phyloP scores from a whole-genome alignment of 768 basidiomycete genomes.

The Pleurotus sapidus region DNA sequence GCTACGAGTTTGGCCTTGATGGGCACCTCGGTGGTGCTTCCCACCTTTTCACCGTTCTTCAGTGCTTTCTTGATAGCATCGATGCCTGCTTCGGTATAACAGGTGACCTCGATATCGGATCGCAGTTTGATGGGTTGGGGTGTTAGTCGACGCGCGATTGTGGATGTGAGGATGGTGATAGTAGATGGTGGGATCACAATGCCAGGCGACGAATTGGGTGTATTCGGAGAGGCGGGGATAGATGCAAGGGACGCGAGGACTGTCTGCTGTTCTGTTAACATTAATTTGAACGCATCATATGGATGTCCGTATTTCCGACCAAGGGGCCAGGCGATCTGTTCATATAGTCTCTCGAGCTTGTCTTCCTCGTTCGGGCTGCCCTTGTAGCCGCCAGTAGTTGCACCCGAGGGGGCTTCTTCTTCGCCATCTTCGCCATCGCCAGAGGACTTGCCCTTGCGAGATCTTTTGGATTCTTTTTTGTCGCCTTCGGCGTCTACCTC shows the following conservation, averaged over 20 bases:
- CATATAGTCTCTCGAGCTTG: constrained; percentile 83
- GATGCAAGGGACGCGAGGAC: background rate
- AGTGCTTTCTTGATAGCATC: constrained; percentile 95
- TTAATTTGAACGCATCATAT: constrained; percentile 96
- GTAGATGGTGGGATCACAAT: constrained; percentile 52
- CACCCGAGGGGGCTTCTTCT: constrained; percentile 35
- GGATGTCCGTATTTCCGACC: constrained; percentile 91
- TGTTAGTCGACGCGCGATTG: constrained; percentile 92
- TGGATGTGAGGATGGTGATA: constrained; percentile 62
- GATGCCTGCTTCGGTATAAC: constrained; percentile 93
- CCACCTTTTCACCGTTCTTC: constrained; percentile 78
- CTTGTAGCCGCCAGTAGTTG: constrained; percentile 7
- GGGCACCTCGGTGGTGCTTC: constrained; percentile 82
- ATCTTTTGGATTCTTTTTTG: constrained; percentile 48
- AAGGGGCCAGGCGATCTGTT: constrained; percentile 90
- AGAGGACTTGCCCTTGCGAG: constrained; percentile 43
- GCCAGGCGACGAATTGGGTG: constrained; percentile 47
- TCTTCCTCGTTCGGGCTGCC: constrained; percentile 65
- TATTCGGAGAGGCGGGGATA: constrained; percentile 8
- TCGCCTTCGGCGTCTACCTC: background rate
- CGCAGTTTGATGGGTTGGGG: constrained; percentile 99
- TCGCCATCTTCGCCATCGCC: constrained; percentile 42
- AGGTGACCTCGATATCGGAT: constrained; percentile 96
- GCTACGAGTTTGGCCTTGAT: constrained; percentile 98
- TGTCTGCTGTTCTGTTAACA: constrained; percentile 69